phyloP scores from a whole-genome alignment of 805 yeast genomes.

The Cyberlindnera mississippiensis region DNA sequence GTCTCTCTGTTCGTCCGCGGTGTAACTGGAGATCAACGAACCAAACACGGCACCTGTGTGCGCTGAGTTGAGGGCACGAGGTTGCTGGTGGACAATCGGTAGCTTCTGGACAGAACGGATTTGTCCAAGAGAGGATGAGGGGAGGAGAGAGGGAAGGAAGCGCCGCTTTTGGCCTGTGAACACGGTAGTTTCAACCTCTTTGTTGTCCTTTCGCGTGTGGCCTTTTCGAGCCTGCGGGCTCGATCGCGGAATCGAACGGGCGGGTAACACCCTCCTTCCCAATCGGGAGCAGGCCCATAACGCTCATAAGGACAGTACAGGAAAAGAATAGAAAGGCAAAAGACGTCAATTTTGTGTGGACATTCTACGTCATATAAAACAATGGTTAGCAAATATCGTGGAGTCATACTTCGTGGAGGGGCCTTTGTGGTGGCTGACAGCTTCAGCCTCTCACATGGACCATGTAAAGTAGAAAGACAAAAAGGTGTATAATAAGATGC shows the following conservation, averaged over 20 bases:
- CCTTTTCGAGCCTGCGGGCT: not conserved
- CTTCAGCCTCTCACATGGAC: too few relatives aligned
- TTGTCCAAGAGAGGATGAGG: too few relatives aligned
- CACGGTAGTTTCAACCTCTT: not conserved
- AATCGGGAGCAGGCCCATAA: not conserved
- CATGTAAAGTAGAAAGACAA: not conserved
- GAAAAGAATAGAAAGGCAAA: too few relatives aligned
- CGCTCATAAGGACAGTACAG: too few relatives aligned
- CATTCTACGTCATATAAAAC: conserved; percentile 1
- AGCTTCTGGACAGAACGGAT: too few relatives aligned
- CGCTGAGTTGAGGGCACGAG: not conserved
- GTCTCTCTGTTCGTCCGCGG: too few relatives aligned
- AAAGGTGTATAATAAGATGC: not conserved
- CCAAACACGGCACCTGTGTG: conserved; percentile 2
- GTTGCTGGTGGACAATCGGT: not conserved
- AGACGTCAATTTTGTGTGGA: too few relatives aligned
- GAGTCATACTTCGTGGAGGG: conserved; percentile 12
- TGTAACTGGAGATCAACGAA: not conserved
- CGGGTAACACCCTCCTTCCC: conserved; percentile 1
- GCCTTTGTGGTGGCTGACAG: not conserved
- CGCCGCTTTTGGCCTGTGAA: not conserved
- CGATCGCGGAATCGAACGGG: not conserved
- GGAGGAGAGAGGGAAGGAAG: too few relatives aligned
- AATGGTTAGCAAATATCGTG: conserved; percentile 8
- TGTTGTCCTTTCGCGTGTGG: conserved; percentile 17